Percentiles rank a stretch among this genome's conserved stretches.
phyloP scores from a whole-genome alignment of 2,329 filamentous ascomycete species.

The Dissoconium aciculare region DNA sequence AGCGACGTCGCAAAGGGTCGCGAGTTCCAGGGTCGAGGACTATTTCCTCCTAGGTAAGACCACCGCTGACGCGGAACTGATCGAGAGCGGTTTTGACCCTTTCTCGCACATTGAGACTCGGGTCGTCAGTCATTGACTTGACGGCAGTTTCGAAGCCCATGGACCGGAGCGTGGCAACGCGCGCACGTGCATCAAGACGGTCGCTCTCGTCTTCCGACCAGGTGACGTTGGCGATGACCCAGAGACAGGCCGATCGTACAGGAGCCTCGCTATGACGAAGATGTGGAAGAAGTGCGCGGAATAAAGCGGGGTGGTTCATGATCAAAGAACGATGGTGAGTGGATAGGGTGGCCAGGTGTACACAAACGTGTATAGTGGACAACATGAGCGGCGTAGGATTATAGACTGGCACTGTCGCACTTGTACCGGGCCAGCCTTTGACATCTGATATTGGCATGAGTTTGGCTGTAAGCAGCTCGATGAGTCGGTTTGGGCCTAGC shows the following conservation, averaged over 20 bases:
- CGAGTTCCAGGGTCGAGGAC: too few species aligned
- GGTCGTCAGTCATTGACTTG: slow-evolving; percentile 35
- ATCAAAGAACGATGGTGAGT: slow-evolving; percentile 64
- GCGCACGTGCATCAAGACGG: slow-evolving; percentile 45
- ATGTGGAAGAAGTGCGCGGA: slow-evolving; percentile 57
- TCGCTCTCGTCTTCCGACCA: slow-evolving; percentile 66
- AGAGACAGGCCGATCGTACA: slow-evolving; percentile 65
- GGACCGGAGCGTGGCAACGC: slow-evolving; percentile 53
- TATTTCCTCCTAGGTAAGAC: too few species aligned
- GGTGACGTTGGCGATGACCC: slow-evolving; percentile 72
- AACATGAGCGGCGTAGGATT: slow-evolving; percentile 50
- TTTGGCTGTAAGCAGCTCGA: slow-evolving; percentile 67
- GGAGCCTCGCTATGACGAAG: slow-evolving; percentile 58
- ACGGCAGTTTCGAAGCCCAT: slow-evolving; percentile 34
- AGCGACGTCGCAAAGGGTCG: too few species aligned
- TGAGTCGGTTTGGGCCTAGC: slow-evolving; percentile 62
- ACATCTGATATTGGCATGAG: slow-evolving; percentile 36
- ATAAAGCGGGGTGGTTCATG: slow-evolving; percentile 59
- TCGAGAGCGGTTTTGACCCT: slow-evolving; percentile 64
- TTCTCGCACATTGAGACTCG: slow-evolving; percentile 69
- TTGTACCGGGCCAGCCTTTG: too few species aligned
- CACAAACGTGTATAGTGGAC: slow-evolving; percentile 65
- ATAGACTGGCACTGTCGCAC: slow-evolving; percentile 25
- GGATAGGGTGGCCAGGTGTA: slow-evolving; percentile 73
- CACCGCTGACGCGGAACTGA: too few species aligned